Percentiles rank a stretch among this genome's conserved stretches.
Evolutionary conservation across 805 yeast species (phyloP).

Genomic region (Nakazawaea molendinolei): DNA sequence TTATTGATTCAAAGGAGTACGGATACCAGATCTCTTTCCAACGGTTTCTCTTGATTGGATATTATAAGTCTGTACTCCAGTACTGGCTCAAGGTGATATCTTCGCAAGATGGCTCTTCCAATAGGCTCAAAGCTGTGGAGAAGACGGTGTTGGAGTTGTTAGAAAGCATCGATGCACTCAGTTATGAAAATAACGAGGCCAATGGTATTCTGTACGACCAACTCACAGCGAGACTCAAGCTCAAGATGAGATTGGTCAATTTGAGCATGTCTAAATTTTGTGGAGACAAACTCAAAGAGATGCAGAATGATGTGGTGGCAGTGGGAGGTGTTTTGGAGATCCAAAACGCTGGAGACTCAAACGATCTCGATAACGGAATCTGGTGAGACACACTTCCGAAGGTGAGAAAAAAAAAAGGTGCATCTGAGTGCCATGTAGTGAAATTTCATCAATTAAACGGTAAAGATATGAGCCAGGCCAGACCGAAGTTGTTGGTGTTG

Average conservation of each 20-base stretch:
- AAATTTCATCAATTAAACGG: neutral
- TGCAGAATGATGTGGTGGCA: neutral
- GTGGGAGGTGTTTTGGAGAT: conserved; percentile 11
- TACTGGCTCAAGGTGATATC: conserved; percentile 27
- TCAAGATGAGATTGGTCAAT: conserved; percentile 22
- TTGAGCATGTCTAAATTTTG: conserved; percentile 13
- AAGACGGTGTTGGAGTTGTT: conserved; percentile 5
- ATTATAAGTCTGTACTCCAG: conserved; percentile 44
- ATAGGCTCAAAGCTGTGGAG: conserved; percentile 5
- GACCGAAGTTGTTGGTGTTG: conserved; percentile 6
- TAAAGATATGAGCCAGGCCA: neutral
- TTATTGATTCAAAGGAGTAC: conserved; percentile 72
- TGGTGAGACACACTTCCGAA: no score
- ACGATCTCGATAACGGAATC: conserved; percentile 16
- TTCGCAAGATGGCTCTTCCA: conserved; percentile 1
- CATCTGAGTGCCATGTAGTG: neutral
- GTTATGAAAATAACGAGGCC: conserved; percentile 19
- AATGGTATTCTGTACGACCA: conserved; percentile 23
- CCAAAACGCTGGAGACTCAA: conserved; percentile 7
- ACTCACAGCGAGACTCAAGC: conserved; percentile 19
- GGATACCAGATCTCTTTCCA: conserved; percentile 80
- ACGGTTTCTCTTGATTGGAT: conserved; percentile 63
- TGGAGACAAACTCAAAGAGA: conserved; percentile 4
- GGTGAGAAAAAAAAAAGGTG: neutral
- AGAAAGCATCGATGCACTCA: conserved; percentile 12